phyloP scores from a whole-genome alignment of 73 alveolate genomes.

The Paramecium primaurelia region DNA sequence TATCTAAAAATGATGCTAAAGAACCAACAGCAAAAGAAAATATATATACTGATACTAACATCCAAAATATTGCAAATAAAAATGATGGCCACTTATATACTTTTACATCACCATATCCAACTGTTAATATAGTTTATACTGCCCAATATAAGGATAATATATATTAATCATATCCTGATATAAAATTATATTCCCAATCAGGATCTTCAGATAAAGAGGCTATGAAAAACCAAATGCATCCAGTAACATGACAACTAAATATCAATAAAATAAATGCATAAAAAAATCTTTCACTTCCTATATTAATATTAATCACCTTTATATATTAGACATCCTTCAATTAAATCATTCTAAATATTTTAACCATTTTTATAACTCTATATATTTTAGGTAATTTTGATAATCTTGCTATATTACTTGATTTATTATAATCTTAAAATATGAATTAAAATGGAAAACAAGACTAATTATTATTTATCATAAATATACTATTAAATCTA shows the following conservation, averaged over 20 bases:
- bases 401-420: background rate
- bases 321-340: background rate
- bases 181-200: background rate
- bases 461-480: background rate
- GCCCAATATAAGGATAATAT: slow-evolving; percentile 52
- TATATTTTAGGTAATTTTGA: slow-evolving; percentile 32
- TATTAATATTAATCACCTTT: background rate
- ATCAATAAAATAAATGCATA: background rate
- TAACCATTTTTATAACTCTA: background rate
- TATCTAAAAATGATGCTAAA: slow-evolving; percentile 66
- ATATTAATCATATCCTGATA: background rate
- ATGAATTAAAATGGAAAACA: background rate
- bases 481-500: background rate
- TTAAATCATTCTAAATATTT: background rate
- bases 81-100: slow-evolving; percentile 68
- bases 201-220: background rate
- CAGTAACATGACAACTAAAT: background rate
- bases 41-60: slow-evolving; percentile 78
- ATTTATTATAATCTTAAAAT: background rate
- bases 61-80: slow-evolving; percentile 67
- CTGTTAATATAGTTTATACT: slow-evolving; percentile 72
- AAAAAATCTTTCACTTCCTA: background rate
- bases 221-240: background rate
- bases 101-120: slow-evolving; percentile 83
- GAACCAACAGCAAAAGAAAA: slow-evolving; percentile 76